Evolutionary conservation across 2,329 filamentous ascomycete genomes (phyloP).

Genomic region (Samsoniella hepiali): DNA sequence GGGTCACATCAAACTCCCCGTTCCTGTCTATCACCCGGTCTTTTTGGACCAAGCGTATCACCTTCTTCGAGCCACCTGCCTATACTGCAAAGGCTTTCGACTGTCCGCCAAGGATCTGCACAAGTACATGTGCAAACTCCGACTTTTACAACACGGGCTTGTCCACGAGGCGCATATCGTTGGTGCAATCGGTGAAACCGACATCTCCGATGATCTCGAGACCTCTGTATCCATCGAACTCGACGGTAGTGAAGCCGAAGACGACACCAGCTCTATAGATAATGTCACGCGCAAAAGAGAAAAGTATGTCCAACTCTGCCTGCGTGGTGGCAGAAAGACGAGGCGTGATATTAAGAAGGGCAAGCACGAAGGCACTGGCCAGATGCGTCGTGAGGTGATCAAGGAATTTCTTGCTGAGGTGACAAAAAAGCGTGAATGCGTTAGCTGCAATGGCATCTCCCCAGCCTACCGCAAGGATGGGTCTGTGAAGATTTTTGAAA

Average conservation of each 20-base stretch:
- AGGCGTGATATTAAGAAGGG: slow-evolving; percentile 51
- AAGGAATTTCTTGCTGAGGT: slow-evolving; percentile 79
- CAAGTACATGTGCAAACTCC: slow-evolving; percentile 77
- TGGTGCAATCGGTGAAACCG: slow-evolving; percentile 48
- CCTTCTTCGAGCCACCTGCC: slow-evolving; percentile 80
- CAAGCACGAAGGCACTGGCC: slow-evolving; percentile 81
- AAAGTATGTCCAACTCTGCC: slow-evolving; percentile 68
- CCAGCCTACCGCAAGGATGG: slow-evolving; percentile 85
- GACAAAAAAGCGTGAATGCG: slow-evolving; percentile 66
- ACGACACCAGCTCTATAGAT: slow-evolving; percentile 58
- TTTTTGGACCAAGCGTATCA: slow-evolving; percentile 91
- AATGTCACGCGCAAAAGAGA: slow-evolving; percentile 51
- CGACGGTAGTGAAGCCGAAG: slow-evolving; percentile 58
- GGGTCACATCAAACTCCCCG: slow-evolving; percentile 91
- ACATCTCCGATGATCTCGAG: slow-evolving; percentile 35
- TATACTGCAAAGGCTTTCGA: slow-evolving; percentile 85
- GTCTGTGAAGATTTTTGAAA: slow-evolving; percentile 91
- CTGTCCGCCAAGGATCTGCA: slow-evolving; percentile 74
- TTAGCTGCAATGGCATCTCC: slow-evolving; percentile 64
- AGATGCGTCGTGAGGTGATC: slow-evolving; percentile 71
- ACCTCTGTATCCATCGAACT: slow-evolving; percentile 36
- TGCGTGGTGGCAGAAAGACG: slow-evolving; percentile 56
- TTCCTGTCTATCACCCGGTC: slow-evolving; percentile 92
- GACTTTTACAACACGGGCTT: slow-evolving; percentile 80
- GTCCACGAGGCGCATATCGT: slow-evolving; percentile 64